Base-by-base conservation (phyloP, 768 basidiomycete species). In the Clavaria fumosa region DNA sequence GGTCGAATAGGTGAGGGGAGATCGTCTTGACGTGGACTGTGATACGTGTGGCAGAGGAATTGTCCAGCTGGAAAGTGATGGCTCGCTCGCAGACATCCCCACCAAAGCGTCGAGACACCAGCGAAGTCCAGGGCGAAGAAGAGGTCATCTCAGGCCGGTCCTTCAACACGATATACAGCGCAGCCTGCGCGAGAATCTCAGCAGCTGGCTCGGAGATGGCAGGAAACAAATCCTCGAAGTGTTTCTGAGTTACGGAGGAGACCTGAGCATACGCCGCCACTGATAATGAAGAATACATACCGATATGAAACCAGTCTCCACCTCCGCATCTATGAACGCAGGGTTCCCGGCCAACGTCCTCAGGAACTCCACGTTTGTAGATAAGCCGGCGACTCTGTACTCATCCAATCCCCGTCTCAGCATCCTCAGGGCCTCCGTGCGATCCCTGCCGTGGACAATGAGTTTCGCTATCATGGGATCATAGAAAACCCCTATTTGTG, bases 401-500 rank as follows among this genome's bases (percentile, higher is more conserved):
- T 90, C 78, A 37, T 80, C 84, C 27, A 95, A 56, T 3, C 85
- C 88, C 39, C 73, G 75, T 2, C 83, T 61, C 43, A 95, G 64
- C 50, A 85, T 66, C 12, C 85, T 66, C 49, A 96, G 54, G 0
- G 90, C 90, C 50, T 90, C 85, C 2, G 73, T 72, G 15, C 90
- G 70, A 55, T 90, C 81, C 19, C 72, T 61, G 10, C 85, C 90
- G 46, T 88, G 83, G 6, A 84, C 85, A 12, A 96, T 80, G 4
- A 95, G 75, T 53, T 91, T 91, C 2, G 84, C 78, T 41, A 91
- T 89, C 75, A 91, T 78, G 0, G 86, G 85, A 48, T 91, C 86
- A 53, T 90, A 91, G 55, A 76, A 89, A 1, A 89, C 80, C 15
- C 84, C 82, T 30, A 86, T 86, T 45, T 78, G 72, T 11, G 81